Evolutionary conservation across 2,329 filamentous ascomycete genomes (phyloP).

Genomic region (Aspergillus sp.): DNA sequence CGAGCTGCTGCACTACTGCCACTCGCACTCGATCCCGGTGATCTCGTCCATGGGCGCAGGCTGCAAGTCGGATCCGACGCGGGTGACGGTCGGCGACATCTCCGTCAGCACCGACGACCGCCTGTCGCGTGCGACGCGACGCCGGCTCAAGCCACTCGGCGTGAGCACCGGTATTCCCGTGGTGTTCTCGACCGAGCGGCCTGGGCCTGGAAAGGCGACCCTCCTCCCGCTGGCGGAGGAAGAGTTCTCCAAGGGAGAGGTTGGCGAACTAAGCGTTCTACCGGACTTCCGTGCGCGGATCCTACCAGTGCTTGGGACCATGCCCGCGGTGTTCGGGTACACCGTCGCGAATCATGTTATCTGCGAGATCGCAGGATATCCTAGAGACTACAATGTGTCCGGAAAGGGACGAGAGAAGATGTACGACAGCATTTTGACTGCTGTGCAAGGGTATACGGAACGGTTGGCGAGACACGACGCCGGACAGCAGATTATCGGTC

Average conservation of each 20-base stretch:
- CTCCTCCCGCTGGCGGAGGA: slow-evolving; percentile 83
- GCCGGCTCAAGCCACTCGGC: slow-evolving; percentile 72
- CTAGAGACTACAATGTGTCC: slow-evolving; percentile 72
- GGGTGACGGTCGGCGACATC: slow-evolving; percentile 88
- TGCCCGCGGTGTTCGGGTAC: slow-evolving; percentile 95
- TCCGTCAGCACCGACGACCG: slow-evolving; percentile 83
- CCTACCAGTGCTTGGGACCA: slow-evolving; percentile 88
- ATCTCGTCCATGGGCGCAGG: slow-evolving; percentile 96
- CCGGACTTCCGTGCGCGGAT: slow-evolving; percentile 95
- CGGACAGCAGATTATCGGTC: slow-evolving; percentile 59
- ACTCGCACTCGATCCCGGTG: slow-evolving; percentile 72
- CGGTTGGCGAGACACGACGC: slow-evolving; percentile 62
- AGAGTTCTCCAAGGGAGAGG: slow-evolving; percentile 80
- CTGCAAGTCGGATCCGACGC: slow-evolving; percentile 83
- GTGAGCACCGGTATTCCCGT: slow-evolving; percentile 84
- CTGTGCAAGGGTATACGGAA: slow-evolving; percentile 76
- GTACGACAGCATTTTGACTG: slow-evolving; percentile 79
- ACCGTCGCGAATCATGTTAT: slow-evolving; percentile 91
- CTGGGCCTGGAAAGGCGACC: slow-evolving; percentile 85
- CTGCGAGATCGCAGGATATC: slow-evolving; percentile 76
- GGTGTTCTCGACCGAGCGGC: slow-evolving; percentile 88
- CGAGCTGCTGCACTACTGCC: slow-evolving; percentile 81
- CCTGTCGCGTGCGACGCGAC: slow-evolving; percentile 78
- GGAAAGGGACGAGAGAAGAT: slow-evolving; percentile 85
- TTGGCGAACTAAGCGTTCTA: slow-evolving; percentile 82